Evolutionary conservation across 176 grass and related monocot genomes (phyloP), one percentile per base, ranked within the genome.

Genomic region (Hyparrhenia diplandra): DNA sequence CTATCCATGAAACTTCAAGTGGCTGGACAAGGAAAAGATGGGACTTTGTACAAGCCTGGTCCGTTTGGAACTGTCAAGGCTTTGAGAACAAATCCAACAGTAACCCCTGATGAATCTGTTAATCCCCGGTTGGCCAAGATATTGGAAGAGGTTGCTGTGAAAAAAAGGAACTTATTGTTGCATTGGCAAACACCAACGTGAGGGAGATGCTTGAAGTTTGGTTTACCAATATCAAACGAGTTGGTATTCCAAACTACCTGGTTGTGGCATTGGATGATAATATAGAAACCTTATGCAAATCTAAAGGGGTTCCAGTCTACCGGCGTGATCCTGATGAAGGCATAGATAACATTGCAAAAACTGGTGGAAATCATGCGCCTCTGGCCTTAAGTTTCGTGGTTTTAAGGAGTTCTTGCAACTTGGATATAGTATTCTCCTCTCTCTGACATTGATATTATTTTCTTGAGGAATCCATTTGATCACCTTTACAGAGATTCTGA

Each of bases 401-500:
- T 80, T 94, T 58, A 88, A 88, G 55, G 92, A 94, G 83, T 94
- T 94, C 81, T 85, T 94, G 58, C 92, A 94, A 52, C 84, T 94
- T 73, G 92, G 92, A 17, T 94, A 94, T 57, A 81, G 92, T 49
- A 69, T 94, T 71, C 83, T 94, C 42, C 80, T 94, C 20, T 94
- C 20, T 94, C 91, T 29, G 91, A 94, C 79, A 78, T 94, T 27
- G 91, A 94, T 84, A 91, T 91, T 83, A 68, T 94, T 77, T 91
- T 90, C 80, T 61, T 94, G 63, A 83, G 83, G 43, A 94, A 94
- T 37, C 92, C 92, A 28, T 94, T 94, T 49, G 70, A 90, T 62
- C 88, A 94, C 54, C 85, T 94, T 54, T 88, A 91, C 65, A 87
- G 88, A 63, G 92, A 94, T 76, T 86, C 72, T 51, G 92, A 94